phyloP scores from a whole-genome alignment of 176 grass and related monocot genomes.

The Ananas comosus region DNA sequence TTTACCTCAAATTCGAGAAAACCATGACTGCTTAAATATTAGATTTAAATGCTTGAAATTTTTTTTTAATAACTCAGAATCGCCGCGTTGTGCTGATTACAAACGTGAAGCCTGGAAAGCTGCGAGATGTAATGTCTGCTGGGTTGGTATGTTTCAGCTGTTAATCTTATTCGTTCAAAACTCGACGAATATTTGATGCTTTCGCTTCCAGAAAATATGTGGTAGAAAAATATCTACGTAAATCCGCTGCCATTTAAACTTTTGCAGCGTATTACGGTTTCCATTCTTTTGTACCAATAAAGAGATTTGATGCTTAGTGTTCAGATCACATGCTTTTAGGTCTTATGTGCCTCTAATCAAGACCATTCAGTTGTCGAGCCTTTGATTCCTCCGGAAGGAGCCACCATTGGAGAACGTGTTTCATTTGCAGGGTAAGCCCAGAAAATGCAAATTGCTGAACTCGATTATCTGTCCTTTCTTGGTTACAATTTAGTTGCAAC shows the following conservation, averaged over 20 bases:
- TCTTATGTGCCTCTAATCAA: slow-evolving; percentile 78
- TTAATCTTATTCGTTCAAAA: slow-evolving; percentile 3
- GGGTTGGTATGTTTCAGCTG: slow-evolving; percentile 58
- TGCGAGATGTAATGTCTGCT: slow-evolving; percentile 85
- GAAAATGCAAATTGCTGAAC: background rate
- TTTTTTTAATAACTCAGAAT: slow-evolving; percentile 51
- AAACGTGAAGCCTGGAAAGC: slow-evolving; percentile 96
- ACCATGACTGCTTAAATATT: background rate
- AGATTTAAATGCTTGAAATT: background rate
- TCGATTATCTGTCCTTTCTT: background rate
- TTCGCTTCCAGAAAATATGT: too few relatives aligned
- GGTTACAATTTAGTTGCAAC: background rate
- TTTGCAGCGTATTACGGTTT: too few relatives aligned
- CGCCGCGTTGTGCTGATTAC: slow-evolving; percentile 80
- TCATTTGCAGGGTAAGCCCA: slow-evolving; percentile 75
- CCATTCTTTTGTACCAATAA: background rate
- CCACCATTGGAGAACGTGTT: slow-evolving; percentile 78
- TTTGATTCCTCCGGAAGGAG: slow-evolving; percentile 84
- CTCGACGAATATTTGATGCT: background rate
- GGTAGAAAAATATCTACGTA: too few relatives aligned
- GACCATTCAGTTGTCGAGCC: slow-evolving; percentile 89
- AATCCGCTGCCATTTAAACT: background rate
- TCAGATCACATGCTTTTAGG: slow-evolving; percentile 22
- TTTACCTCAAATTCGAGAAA: slow-evolving; percentile 6
- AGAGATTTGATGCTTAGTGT: background rate